Conservation (phyloP, 2,329 filamentous ascomycete species). For the Colletotrichum viniferum region DNA sequence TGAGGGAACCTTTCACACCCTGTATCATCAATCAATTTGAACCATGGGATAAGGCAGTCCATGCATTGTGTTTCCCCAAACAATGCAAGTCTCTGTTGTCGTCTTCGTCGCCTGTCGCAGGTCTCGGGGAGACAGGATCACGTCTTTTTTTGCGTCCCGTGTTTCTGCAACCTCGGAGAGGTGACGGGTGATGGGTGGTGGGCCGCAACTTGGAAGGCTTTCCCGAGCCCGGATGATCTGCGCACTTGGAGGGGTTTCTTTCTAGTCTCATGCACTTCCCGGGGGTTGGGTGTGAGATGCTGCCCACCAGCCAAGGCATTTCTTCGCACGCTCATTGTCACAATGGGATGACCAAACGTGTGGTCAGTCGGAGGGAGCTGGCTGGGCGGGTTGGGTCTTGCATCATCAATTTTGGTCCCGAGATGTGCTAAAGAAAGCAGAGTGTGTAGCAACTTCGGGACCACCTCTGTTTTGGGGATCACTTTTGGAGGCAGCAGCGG, state of each 20-base stretch:
- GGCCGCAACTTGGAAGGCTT: not conserved
- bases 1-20: not conserved
- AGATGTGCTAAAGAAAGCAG: not conserved
- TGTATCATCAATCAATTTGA: not conserved
- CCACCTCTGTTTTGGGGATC: not conserved
- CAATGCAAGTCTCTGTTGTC: not conserved
- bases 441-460: not conserved
- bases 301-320: not conserved
- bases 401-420: not conserved
- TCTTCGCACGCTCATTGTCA: not conserved
- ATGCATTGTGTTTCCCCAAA: not conserved
- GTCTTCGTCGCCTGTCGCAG: accelerated
- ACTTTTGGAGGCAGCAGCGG: not conserved
- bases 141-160: not conserved
- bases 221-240: slow-evolving; percentile 13
- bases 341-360: not conserved
- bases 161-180: not conserved
- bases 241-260: not conserved
- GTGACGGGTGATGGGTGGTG: not conserved
- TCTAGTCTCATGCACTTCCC: slow-evolving; percentile 7
- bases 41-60: not conserved
- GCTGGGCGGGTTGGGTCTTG: not conserved
- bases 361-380: not conserved
- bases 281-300: not conserved
- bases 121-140: not conserved